Conservation (phyloP, 192 early-diverging fungal species). For the Mortierella antarctica region DNA sequence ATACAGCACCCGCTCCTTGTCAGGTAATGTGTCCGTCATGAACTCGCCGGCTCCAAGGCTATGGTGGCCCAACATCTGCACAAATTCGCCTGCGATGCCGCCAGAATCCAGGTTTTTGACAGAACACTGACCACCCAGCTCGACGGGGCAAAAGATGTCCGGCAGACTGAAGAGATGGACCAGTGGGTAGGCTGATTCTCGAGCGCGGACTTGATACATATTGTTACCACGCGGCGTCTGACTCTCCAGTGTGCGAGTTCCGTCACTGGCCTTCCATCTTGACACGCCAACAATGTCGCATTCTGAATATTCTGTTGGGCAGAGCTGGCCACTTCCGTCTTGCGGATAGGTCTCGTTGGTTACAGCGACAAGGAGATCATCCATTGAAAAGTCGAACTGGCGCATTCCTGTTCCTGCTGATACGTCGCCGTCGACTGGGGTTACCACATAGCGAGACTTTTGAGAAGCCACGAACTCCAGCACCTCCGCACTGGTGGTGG, state of each 20-base stretch:
- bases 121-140: slow-evolving; percentile 9
- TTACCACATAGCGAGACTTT: not conserved
- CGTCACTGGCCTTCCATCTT: slow-evolving; percentile 17
- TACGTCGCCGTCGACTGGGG: not conserved
- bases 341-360: not conserved
- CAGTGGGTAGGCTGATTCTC: slow-evolving; percentile 23
- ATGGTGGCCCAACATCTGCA: not conserved
- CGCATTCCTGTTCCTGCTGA: not conserved
- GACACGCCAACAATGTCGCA: slow-evolving; percentile 18
- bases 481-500: not conserved
- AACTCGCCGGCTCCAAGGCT: slow-evolving; percentile 10
- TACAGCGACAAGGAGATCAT: slow-evolving; percentile 15
- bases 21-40: slow-evolving; percentile 2
- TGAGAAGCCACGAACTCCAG: not conserved
- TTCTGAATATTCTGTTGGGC: not conserved
- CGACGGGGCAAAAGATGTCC: slow-evolving; percentile 12
- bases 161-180: slow-evolving; percentile 32
- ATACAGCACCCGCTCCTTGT: slow-evolving; percentile 26
- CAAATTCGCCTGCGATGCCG: too few relatives aligned
- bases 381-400: slow-evolving; percentile 31
- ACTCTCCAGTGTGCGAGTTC: not conserved
- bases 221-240: slow-evolving; percentile 10
- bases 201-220: slow-evolving; percentile 8
- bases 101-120: not conserved
- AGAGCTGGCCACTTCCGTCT: not conserved